Evolutionary conservation across 345 rosid species (phyloP), one percentile per base, ranked within the genome.

Genomic region (Rubroshorea leprosula): DNA sequence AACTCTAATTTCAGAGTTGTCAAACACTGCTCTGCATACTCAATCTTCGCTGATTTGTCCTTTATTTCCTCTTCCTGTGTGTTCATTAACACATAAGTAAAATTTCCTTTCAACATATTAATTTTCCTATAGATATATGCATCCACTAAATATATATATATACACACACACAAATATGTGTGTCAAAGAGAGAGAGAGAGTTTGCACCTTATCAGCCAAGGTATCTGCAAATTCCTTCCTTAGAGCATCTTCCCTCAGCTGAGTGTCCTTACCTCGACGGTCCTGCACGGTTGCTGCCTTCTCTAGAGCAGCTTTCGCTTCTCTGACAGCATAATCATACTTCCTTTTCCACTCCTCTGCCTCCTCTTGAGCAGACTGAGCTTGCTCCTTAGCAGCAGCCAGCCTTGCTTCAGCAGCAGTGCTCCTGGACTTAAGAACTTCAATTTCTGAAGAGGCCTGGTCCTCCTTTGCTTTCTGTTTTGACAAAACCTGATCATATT

Each of bases 361-460:
- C 74, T 87, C 97, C 70, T 85, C 97, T 76, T 87, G 89, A 61
- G 96, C 90, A 61, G 97, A 81, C 61, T 74, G 76, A 38, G 83
- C 81, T 63, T 87, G 95, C 68, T 94, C 99, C 76, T 72, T 80
- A 48, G 96, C 90, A 70, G 99, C 99, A 78, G 89, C 92, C 56
- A 94, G 70, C 72, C 97, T 87, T 56, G 97, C 97, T 68, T 94
- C 99, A 54, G 99, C 80, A 58, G 97, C 90, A 69, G 89, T 82
- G 62, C 80, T 85, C 26, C 97, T 68, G 10, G 97, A 83, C 76
- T 74, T 85, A 58, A 94, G 89, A 62, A 78, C 73, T 41, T 80
- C 86, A 67, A 87, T 77, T 72, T 94, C 97, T 18, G 97, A 84
- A 75, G 39, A 56, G 31, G 73, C 69, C 72, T 87, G 89, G 65